Evolutionary conservation across 1,139 yeast species (phyloP).

Genomic region (Pneumocystis sp.): DNA sequence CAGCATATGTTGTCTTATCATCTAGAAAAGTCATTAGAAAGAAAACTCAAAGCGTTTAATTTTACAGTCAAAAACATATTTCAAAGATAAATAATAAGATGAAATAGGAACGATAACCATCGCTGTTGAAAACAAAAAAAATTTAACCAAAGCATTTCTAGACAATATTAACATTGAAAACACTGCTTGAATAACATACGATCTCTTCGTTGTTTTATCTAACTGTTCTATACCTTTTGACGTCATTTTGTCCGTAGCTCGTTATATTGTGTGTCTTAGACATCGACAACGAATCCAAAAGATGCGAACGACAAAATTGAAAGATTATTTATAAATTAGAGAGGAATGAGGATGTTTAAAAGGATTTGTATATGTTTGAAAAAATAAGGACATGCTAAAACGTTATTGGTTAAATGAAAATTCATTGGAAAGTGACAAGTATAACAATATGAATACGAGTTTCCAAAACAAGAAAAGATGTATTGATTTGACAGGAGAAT

Average conservation of each 20-base stretch:
- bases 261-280: background rate
- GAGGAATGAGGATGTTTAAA: background rate
- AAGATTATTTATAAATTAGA: background rate
- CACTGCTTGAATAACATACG: background rate
- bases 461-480: background rate
- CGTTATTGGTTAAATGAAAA: background rate
- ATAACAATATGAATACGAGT: background rate
- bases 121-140: slow-evolving; percentile 55
- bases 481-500: background rate
- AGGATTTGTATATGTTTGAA: background rate
- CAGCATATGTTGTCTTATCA: slow-evolving; percentile 56
- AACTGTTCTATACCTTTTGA: background rate
- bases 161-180: background rate
- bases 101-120: slow-evolving; percentile 70
- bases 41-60: background rate
- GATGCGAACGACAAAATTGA: background rate
- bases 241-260: background rate
- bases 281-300: background rate
- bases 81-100: slow-evolving; percentile 49
- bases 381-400: background rate
- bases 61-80: slow-evolving; percentile 17
- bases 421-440: background rate
- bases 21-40: slow-evolving; percentile 18
- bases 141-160: slow-evolving; percentile 5
- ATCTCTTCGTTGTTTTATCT: background rate